phyloP scores from a whole-genome alignment of 1,284 basidiomycete species.

The Cutaneotrichosporon curvatum region DNA sequence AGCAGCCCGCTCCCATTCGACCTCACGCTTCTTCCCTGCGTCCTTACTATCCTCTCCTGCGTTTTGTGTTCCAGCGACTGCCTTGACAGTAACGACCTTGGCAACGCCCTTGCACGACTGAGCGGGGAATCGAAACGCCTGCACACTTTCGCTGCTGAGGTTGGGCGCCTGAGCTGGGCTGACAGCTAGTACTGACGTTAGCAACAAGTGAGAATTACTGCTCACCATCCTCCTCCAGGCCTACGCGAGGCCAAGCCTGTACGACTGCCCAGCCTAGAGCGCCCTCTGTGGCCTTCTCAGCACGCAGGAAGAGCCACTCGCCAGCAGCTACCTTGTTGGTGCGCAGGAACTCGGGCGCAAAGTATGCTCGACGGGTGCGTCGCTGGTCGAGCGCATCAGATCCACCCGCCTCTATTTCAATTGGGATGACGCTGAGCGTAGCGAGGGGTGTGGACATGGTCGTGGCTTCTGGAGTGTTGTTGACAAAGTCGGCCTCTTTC shows the following conservation, averaged over 20 bases:
- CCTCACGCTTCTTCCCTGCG: conserved; percentile 29
- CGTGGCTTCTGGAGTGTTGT: background rate
- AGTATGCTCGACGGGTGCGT: conserved; percentile 28
- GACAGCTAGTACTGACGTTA: conserved; percentile 16
- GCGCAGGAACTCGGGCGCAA: conserved; percentile 36
- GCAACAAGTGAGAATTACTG: background rate
- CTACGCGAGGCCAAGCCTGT: conserved; percentile 37
- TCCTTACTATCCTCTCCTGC: background rate
- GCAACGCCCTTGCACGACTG: conserved; percentile 17
- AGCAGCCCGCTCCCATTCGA: conserved; percentile 45
- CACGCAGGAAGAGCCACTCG: conserved; percentile 31
- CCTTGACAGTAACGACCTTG: conserved; percentile 21
- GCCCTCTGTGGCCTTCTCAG: background rate
- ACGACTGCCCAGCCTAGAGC: conserved; percentile 14
- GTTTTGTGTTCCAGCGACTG: background rate
- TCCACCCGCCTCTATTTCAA: conserved; percentile 8
- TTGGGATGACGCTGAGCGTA: conserved; percentile 7
- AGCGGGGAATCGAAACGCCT: conserved; percentile 24
- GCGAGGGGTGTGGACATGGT: conserved; percentile 7
- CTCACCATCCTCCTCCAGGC: conserved; percentile 33
- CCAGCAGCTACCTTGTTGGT: conserved; percentile 39
- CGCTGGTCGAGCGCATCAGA: conserved; percentile 14
- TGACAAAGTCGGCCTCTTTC: too few relatives aligned
- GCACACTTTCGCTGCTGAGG: conserved; percentile 18
- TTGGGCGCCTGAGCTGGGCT: conserved; percentile 19